phyloP scores from a whole-genome alignment of 2,329 filamentous ascomycete genomes.

The Fusarium solani-melongenae region DNA sequence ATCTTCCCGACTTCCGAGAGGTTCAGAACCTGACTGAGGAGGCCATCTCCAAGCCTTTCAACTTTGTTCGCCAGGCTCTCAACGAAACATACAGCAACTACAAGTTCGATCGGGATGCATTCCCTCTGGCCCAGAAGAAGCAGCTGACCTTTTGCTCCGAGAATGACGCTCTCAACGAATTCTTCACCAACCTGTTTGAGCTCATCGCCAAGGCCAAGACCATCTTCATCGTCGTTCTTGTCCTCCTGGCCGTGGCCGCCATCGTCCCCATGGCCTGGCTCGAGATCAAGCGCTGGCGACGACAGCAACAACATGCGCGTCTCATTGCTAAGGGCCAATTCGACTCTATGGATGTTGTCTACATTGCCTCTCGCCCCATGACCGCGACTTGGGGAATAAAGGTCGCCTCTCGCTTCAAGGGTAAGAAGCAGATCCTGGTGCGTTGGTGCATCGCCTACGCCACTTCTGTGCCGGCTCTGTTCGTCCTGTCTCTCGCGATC shows the following conservation, averaged over 20 bases:
- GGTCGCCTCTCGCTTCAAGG: constrained; percentile 72
- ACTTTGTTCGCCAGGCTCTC: constrained; percentile 79
- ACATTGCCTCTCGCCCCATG: constrained; percentile 85
- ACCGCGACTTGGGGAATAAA: constrained; percentile 79
- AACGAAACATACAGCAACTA: constrained; percentile 78
- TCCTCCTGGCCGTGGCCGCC: constrained; percentile 75
- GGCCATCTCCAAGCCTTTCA: constrained; percentile 82
- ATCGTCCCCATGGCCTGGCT: constrained; percentile 84
- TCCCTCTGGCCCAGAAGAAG: constrained; percentile 87
- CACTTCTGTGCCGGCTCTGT: constrained; percentile 86
- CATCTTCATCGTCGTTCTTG: constrained; percentile 80
- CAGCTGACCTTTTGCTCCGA: constrained; percentile 88
- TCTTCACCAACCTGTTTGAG: constrained; percentile 79
- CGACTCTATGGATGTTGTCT: constrained; percentile 88
- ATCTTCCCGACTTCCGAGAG: constrained; percentile 84
- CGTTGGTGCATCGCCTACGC: constrained; percentile 89
- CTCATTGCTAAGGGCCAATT: constrained; percentile 73
- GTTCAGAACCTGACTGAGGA: constrained; percentile 84
- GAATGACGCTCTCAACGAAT: constrained; percentile 82
- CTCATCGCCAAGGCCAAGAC: constrained; percentile 76
- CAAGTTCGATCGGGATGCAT: constrained; percentile 79
- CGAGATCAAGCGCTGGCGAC: constrained; percentile 82
- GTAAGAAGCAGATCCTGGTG: constrained; percentile 75
- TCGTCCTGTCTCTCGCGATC: constrained; percentile 83
- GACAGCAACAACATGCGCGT: constrained; percentile 75